Evolutionary conservation across 306 rosid genomes (phyloP).

Genomic region (Ormosia semicastrata): DNA sequence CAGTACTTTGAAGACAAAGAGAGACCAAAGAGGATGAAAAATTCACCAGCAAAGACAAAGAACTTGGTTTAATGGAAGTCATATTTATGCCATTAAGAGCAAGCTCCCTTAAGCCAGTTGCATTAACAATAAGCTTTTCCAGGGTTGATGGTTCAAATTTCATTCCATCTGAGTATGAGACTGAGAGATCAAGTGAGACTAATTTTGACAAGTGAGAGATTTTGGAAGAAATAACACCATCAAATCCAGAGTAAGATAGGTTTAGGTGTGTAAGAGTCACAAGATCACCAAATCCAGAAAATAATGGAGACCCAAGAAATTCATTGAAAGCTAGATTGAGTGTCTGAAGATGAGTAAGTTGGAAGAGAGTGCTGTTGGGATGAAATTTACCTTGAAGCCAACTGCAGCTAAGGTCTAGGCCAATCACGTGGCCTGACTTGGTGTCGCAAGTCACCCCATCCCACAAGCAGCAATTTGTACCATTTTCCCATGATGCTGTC

Average conservation of each 20-base stretch:
- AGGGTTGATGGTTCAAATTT: not conserved
- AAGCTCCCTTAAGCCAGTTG: not conserved
- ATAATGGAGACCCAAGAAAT: not conserved
- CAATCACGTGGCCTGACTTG: not conserved
- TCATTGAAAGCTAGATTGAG: constrained; percentile 1
- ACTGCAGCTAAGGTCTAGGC: not conserved
- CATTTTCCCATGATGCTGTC: not conserved
- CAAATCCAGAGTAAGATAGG: not conserved
- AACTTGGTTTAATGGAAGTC: not conserved
- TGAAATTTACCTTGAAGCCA: not conserved
- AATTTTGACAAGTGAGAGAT: not conserved
- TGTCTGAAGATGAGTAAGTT: not conserved
- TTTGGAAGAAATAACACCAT: not conserved
- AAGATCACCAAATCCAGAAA: not conserved
- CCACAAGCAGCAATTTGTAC: not conserved
- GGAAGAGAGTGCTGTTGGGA: not conserved
- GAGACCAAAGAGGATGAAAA: constrained; percentile 19
- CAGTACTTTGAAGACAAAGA: not conserved
- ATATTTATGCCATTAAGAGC: not conserved
- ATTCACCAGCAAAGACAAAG: not conserved
- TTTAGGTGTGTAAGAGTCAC: not conserved
- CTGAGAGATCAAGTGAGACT: not conserved
- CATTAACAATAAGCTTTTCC: constrained; percentile 2
- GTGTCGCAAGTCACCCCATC: not conserved
- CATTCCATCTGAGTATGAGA: not conserved